Base-by-base conservation (phyloP, 352 stramenopile genomes). In the Phytopythium sindhum region DNA sequence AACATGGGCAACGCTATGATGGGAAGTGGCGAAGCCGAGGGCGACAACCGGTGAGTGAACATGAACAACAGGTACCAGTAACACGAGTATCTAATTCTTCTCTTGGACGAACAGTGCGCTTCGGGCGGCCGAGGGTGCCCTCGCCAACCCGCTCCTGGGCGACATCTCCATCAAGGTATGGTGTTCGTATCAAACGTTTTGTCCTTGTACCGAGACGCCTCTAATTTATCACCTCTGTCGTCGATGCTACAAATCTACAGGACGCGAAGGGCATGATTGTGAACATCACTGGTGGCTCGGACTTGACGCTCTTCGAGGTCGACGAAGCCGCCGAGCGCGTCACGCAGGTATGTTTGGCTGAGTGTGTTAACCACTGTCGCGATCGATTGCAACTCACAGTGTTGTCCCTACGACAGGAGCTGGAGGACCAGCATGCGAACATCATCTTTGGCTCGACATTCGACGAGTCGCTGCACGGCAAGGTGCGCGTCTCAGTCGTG, bases 181-280 rank as follows among this genome's bases (percentile, higher is more conserved):
- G 9, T 12, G 21, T 15, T 44, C 21, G 11, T 1, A 44, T 44
- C 39, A 42, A 26, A 12, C 45, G 24, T 12, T n/a, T n/a, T n/a
- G n/a, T n/a, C n/a, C n/a, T n/a, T n/a, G n/a, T n/a, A n/a, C n/a
- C n/a, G n/a, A n/a, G n/a, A n/a, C n/a, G n/a, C 15, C 41, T 47
- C 14, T 26, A 21, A 31, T 29, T 4, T 41, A 55, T 11, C 21
- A 14, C 28, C 17, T 26, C 24, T 17, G n/a, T 52, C 35, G 5
- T 42, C 17, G 29, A 19, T 28, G 10, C 8, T 51, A 19, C 33
- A 5, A 39, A 4, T 17, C 37, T 54, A 17, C 63, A 89, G 77
- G 86, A 91, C 45, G 90, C 90, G 51, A 97, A 97, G 75, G 93
- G 95, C 29, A 89, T 98, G 79, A 84, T 98, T 55, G 90, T 98